phyloP scores from a whole-genome alignment of 2,329 filamentous ascomycete species.

The Seiridium unicorne region DNA sequence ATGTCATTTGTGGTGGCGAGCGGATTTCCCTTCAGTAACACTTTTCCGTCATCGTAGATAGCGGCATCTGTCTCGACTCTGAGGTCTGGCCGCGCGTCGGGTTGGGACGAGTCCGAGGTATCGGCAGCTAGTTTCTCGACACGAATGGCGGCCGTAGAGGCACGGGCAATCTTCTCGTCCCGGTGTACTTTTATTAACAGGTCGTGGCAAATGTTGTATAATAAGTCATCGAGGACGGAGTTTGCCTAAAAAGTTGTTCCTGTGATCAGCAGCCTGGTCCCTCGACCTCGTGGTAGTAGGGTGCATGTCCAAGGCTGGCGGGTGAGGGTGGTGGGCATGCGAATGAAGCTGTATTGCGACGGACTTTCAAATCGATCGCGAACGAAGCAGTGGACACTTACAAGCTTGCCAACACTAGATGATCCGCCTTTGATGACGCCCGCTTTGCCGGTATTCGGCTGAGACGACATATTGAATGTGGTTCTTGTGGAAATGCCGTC shows the following conservation, averaged over 20 bases:
- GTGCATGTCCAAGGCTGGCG: not conserved
- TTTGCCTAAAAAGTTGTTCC: slow-evolving; percentile 45
- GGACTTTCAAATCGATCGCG: not conserved
- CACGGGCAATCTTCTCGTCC: slow-evolving; percentile 74
- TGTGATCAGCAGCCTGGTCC: slow-evolving; percentile 4
- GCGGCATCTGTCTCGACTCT: slow-evolving; percentile 66
- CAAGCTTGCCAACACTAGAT: slow-evolving; percentile 56
- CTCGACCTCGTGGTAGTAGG: slow-evolving; percentile 5
- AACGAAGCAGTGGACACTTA: slow-evolving; percentile 37
- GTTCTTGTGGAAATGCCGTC: not conserved
- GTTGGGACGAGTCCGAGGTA: slow-evolving; percentile 49
- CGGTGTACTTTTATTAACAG: slow-evolving; percentile 73
- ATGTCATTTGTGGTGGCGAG: slow-evolving; percentile 70
- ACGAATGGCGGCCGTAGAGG: slow-evolving; percentile 61
- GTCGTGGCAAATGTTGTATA: slow-evolving; percentile 77
- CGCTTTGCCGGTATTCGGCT: slow-evolving; percentile 48
- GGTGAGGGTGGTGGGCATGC: not conserved
- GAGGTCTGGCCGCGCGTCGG: slow-evolving; percentile 54
- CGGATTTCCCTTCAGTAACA: slow-evolving; percentile 69
- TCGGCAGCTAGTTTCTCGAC: slow-evolving; percentile 62
- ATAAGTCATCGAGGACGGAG: slow-evolving; percentile 68
- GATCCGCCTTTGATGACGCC: slow-evolving; percentile 56
- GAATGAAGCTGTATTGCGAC: not conserved
- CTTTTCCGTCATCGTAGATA: slow-evolving; percentile 67
- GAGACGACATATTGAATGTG: slow-evolving; percentile 6